Base-by-base conservation (phyloP, 2,329 filamentous ascomycete genomes). In the Aspergillus ochraceoroseus region DNA sequence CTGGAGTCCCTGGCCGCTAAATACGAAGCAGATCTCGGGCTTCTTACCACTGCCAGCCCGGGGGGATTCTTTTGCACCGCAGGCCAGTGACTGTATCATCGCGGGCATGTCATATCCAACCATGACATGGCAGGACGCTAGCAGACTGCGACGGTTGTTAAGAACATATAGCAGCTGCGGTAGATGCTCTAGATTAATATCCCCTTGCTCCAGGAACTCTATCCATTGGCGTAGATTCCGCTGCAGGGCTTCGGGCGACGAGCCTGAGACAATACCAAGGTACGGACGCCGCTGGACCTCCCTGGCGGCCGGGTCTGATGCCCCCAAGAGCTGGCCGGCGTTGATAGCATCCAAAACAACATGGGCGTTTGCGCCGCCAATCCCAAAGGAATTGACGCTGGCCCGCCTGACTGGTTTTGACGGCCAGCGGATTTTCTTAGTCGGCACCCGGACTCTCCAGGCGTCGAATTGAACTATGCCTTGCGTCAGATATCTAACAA, bases 381-480 rank as follows among this genome's bases (percentile, higher is more conserved):
- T 63, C 0, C 63, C 70, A 44, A 74, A 75, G 11, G 66, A 65
- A 41, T 71, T 73, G 1, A 75, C 61, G 25, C 67, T 67, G 2
- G 68, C 69, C 20, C 67, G 51, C 4, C 52, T 53, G 1, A 39
- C 25, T 47, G 53, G 9, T 38, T 38, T 22, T 1, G 23, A 3
- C 3, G 60, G 53, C 57, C 52, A 64, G 41, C 47, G 19, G 7
- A 39, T 34, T 0, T 55, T 48, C 8, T 44, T 46, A 1, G 42
- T 47, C 11, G 20, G 9, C 9, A 5, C 20, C 20, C 5, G 5
- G 5, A 52, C 43, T 14, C 62, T 52, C n/a, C 50, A 15, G 2
- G 61, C 44, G 11, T 57, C 46, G 20, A 51, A 33, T 20, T 55
- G n/a, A n/a, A n/a, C n/a, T n/a, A n/a, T n/a, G n/a, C n/a, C 52